Percentiles rank a stretch among this genome's conserved stretches.
Evolutionary conservation across 345 rosid species (phyloP).

Genomic region (Eucalyptus albens): DNA sequence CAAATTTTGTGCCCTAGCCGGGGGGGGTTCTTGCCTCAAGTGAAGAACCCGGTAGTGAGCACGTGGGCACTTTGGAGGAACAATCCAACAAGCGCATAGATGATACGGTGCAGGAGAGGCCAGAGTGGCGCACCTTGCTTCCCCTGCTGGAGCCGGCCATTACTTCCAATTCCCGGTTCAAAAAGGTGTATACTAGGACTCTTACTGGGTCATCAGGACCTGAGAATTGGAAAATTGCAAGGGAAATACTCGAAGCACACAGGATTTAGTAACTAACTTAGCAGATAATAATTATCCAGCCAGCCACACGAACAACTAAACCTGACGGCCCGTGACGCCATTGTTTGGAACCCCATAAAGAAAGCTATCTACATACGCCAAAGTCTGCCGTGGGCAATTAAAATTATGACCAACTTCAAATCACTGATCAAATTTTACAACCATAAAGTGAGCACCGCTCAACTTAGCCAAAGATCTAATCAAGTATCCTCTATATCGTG

Average conservation of each 20-base stretch:
- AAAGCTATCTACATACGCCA: conserved; percentile 73
- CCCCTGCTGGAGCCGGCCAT: conserved; percentile 54
- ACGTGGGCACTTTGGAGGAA: conserved; percentile 41
- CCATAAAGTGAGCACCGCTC: not conserved
- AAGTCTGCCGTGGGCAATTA: conserved; percentile 67
- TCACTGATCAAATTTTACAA: not conserved
- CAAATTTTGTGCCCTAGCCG: conserved; percentile 51
- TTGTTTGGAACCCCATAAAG: conserved; percentile 62
- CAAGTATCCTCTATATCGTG: not conserved
- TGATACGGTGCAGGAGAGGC: conserved; percentile 22
- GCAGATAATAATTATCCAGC: not conserved
- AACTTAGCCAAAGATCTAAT: not conserved
- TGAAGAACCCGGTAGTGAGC: conserved; percentile 46
- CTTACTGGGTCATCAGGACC: conserved; percentile 20
- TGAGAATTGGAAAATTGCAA: not conserved
- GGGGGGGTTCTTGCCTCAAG: conserved; percentile 47
- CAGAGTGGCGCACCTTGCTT: conserved; percentile 61
- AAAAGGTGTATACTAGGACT: no score
- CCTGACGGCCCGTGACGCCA: conserved; percentile 83
- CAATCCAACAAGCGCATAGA: conserved; percentile 29
- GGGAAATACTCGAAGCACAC: not conserved
- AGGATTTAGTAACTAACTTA: not conserved
- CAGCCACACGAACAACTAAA: not conserved
- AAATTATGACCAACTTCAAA: not conserved
- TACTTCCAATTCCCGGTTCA: conserved; percentile 31